phyloP scores from a whole-genome alignment of 1,139 yeast species.

The Hansenula anomala region DNA sequence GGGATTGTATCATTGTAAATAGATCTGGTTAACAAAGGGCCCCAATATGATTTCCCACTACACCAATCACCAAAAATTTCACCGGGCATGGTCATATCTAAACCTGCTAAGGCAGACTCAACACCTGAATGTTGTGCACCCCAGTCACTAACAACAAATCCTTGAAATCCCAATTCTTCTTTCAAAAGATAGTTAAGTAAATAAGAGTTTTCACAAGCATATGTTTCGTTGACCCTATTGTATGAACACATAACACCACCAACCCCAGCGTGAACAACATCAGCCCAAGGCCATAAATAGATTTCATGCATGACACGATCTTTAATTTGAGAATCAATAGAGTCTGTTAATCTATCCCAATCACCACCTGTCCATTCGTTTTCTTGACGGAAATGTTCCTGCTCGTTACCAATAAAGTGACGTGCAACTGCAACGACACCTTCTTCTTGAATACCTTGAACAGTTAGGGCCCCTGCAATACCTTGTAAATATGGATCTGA shows the following conservation, averaged over 20 bases:
- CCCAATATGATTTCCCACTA: constrained; percentile 55
- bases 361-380: constrained; percentile 45
- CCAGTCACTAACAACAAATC: constrained; percentile 65
- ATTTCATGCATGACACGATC: constrained; percentile 62
- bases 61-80: constrained; percentile 49
- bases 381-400: constrained; percentile 58
- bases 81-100: constrained; percentile 70
- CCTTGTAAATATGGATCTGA: constrained; percentile 63
- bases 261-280: constrained; percentile 54
- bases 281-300: constrained; percentile 66
- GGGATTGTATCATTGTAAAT: constrained; percentile 54
- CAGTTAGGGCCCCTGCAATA: constrained; percentile 45
- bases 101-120: constrained; percentile 51
- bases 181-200: constrained; percentile 50
- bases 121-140: constrained; percentile 60
- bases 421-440: constrained; percentile 53
- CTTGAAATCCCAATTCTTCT: constrained; percentile 63
- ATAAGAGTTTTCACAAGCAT: constrained; percentile 59
- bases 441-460: constrained; percentile 54
- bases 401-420: constrained; percentile 59
- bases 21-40: constrained; percentile 50
- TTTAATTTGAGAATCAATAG: constrained; percentile 49
- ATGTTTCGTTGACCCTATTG: constrained; percentile 52
- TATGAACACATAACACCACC: constrained; percentile 63
- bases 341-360: constrained; percentile 35